These are phyloP conservation scores for Aspergillus candidus DNA, from an alignment of 2,329 filamentous ascomycete genomes.

Conservation along the genomic window DNA sequence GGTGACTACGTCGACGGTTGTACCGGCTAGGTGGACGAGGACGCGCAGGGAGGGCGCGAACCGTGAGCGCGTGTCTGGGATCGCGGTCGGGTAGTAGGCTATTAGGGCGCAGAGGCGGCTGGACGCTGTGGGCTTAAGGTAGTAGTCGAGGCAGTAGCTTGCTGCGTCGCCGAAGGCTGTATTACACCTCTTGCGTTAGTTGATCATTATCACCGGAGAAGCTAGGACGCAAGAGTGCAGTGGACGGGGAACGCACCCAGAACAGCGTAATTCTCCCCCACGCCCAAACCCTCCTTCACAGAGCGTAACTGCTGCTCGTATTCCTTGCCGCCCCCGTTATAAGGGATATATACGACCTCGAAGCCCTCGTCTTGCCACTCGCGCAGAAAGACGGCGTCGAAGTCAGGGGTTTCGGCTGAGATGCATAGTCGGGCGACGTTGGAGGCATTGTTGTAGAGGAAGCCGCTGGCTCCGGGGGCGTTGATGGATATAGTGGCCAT, in stretches of 20 bases:
- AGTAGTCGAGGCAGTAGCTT: constrained; percentile 53
- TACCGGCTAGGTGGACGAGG: constrained; percentile 53
- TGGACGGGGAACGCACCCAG: constrained; percentile 43
- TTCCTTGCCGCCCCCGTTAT: constrained; percentile 47
- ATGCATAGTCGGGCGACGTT: constrained; percentile 30
- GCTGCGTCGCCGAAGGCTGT: constrained; percentile 59
- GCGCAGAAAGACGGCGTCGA: constrained; percentile 49
- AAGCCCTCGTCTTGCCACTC: constrained; percentile 59
- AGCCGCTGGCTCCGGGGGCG: constrained; percentile 25
- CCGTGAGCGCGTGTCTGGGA: constrained; percentile 44
- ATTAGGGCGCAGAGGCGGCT: constrained; percentile 51
- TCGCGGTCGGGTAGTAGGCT: constrained; percentile 57
- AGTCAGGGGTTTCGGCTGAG: constrained; percentile 35
- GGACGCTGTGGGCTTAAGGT: constrained; percentile 51
- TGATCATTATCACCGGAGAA: too few species aligned
- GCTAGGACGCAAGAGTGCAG: neutral
- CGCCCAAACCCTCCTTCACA: constrained; percentile 50
- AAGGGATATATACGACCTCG: constrained; percentile 51
- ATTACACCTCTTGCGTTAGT: too few species aligned
- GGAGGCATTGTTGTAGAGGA: constrained; percentile 30
- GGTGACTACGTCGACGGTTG: constrained; percentile 44
- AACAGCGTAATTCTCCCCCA: constrained; percentile 56
- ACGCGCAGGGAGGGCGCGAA: constrained; percentile 40
- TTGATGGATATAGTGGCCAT: constrained; percentile 33
- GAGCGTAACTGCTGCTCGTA: constrained; percentile 47